Evolutionary conservation across 2,329 filamentous ascomycete genomes (phyloP).

Genomic region (Penicillium sp.): DNA sequence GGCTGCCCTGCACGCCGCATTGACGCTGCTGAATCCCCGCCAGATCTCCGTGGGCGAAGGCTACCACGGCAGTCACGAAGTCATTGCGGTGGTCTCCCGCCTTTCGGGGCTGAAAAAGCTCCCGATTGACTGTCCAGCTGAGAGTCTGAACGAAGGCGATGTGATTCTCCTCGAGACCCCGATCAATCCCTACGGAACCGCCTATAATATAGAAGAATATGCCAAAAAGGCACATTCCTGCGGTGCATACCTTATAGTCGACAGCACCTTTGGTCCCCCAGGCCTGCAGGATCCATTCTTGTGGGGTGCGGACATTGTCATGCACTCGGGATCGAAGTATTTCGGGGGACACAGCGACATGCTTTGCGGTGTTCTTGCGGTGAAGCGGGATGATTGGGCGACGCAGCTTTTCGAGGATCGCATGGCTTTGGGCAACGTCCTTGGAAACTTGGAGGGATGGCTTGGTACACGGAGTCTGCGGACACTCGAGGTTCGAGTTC

Average conservation of each 20-base stretch:
- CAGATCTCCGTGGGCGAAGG: slow-evolving; percentile 79
- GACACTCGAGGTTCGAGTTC: slow-evolving; percentile 79
- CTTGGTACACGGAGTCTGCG: slow-evolving; percentile 79
- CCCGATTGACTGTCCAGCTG: slow-evolving; percentile 67
- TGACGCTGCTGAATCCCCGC: slow-evolving; percentile 78
- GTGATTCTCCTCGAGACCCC: slow-evolving; percentile 89
- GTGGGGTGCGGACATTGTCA: slow-evolving; percentile 77
- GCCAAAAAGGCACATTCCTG: slow-evolving; percentile 68
- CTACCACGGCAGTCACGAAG: slow-evolving; percentile 92
- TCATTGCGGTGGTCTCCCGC: slow-evolving; percentile 71
- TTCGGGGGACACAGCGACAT: slow-evolving; percentile 91
- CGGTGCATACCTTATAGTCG: slow-evolving; percentile 77
- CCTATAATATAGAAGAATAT: slow-evolving; percentile 69
- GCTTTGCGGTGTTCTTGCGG: slow-evolving; percentile 78
- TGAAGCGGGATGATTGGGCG: slow-evolving; percentile 60
- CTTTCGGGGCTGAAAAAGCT: slow-evolving; percentile 74
- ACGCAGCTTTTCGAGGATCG: slow-evolving; percentile 65
- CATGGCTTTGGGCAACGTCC: slow-evolving; percentile 73
- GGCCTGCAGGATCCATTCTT: slow-evolving; percentile 80
- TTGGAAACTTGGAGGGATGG: slow-evolving; percentile 90
- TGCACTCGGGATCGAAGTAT: slow-evolving; percentile 95
- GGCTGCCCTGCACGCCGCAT: slow-evolving; percentile 80
- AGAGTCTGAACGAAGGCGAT: slow-evolving; percentile 71
- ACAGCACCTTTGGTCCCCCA: slow-evolving; percentile 88
- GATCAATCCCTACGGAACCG: slow-evolving; percentile 82